These are phyloP conservation scores for Gastrolobium villosum DNA, from an alignment of 306 rosid genomes.

Conservation along the genomic window DNA sequence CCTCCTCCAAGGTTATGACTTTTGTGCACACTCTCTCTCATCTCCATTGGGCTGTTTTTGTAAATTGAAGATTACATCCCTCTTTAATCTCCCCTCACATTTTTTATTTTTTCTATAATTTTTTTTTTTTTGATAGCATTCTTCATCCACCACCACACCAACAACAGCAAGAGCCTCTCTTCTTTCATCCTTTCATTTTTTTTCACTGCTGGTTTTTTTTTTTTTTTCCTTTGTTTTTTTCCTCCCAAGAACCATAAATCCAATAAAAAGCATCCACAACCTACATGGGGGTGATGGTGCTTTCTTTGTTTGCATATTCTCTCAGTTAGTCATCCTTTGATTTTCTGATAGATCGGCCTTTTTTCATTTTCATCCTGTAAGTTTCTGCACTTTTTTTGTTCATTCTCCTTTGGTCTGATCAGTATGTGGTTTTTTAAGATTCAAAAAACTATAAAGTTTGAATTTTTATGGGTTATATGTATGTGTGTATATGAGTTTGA, in stretches of 20 bases:
- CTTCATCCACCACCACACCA: conserved; percentile 59
- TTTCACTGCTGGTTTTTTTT: conserved; percentile 50
- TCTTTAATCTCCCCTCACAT: conserved; percentile 59
- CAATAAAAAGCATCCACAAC: conserved; percentile 22
- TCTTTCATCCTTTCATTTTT: conserved; percentile 52
- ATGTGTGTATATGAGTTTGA: conserved; percentile 18
- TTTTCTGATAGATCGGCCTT: conserved; percentile 60
- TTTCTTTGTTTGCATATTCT: conserved; percentile 40
- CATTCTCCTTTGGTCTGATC: conserved; percentile 45
- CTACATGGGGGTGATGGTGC: conserved; percentile 33
- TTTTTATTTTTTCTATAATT: conserved; percentile 30
- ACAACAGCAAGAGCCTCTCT: conserved; percentile 42
- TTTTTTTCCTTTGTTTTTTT: conserved; percentile 42
- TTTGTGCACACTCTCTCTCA: conserved; percentile 59
- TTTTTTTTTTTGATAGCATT: conserved; percentile 51
- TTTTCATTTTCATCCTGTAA: conserved; percentile 40
- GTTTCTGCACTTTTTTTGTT: conserved; percentile 41
- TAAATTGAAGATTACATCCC: conserved; percentile 64
- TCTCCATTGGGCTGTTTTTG: conserved; percentile 64
- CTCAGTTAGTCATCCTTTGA: conserved; percentile 45
- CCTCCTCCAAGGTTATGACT: conserved; percentile 48
- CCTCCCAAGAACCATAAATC: conserved; percentile 16
- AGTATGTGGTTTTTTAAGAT: conserved; percentile 50
- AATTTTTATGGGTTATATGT: conserved; percentile 32
- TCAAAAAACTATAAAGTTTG: conserved; percentile 45